Conservation (phyloP, 2,329 filamentous ascomycete species). For the Monosporascus sp. region DNA sequence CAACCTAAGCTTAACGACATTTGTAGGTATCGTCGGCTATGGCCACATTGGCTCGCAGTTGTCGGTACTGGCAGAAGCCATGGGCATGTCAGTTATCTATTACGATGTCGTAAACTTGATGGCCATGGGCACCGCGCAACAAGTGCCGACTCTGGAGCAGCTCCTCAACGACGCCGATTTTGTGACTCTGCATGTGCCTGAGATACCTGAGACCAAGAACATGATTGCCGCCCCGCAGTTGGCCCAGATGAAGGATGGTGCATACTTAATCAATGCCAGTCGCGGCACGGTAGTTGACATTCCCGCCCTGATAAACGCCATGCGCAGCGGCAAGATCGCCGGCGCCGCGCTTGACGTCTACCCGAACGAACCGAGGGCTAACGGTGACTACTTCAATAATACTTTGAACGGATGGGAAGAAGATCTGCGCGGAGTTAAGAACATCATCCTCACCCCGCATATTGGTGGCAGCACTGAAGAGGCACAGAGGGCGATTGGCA, state of each 20-base stretch:
- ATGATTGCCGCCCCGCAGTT: constrained; percentile 81
- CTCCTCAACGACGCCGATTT: constrained; percentile 82
- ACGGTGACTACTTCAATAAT: constrained; percentile 91
- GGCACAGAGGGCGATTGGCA: constrained; percentile 90
- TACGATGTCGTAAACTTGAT: constrained; percentile 94
- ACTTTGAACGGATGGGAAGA: constrained; percentile 78
- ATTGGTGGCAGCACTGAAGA: constrained; percentile 98
- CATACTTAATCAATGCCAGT: constrained; percentile 94
- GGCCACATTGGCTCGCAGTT: constrained; percentile 96
- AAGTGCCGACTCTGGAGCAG: constrained; percentile 71
- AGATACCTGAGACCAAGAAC: constrained; percentile 85
- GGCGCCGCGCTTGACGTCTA: constrained; percentile 97
- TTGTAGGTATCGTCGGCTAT: constrained; percentile 80
- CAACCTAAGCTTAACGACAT: constrained; percentile 4
- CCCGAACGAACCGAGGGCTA: constrained; percentile 86
- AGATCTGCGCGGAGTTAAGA: constrained; percentile 78
- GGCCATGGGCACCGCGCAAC: constrained; percentile 81
- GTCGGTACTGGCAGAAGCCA: constrained; percentile 89
- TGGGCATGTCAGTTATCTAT: constrained; percentile 98
- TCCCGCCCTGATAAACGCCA: constrained; percentile 80
- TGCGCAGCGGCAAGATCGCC: constrained; percentile 79
- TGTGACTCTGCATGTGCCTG: constrained; percentile 89
- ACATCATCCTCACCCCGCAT: constrained; percentile 92
- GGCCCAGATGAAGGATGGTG: constrained; percentile 83
- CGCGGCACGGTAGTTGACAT: constrained; percentile 94